Percentiles rank a stretch among this genome's conserved stretches.
These are phyloP conservation scores for Aspergillus nomiae DNA, from an alignment of 2,329 filamentous ascomycete species.

Conservation along the genomic window DNA sequence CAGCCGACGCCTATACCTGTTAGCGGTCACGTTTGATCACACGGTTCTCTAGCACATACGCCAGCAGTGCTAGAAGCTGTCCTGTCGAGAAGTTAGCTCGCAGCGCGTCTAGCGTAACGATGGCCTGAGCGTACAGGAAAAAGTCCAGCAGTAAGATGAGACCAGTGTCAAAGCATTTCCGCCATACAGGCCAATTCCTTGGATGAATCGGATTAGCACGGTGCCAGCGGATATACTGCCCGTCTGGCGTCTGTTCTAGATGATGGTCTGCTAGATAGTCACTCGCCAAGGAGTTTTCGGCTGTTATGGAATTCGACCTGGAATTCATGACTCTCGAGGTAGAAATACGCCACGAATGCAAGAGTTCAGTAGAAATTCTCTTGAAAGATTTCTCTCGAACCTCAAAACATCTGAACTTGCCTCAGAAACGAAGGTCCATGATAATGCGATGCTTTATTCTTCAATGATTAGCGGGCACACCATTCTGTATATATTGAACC, in stretches of 20 bases:
- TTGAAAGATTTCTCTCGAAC: too few relatives aligned
- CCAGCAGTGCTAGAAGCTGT: background rate
- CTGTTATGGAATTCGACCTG: background rate
- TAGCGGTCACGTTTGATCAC: background rate
- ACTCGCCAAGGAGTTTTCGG: background rate
- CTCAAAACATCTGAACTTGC: too few relatives aligned
- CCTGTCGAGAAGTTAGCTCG: background rate
- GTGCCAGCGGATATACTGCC: background rate
- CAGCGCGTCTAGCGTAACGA: background rate
- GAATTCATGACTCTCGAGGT: background rate
- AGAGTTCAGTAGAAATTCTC: too few relatives aligned
- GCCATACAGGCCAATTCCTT: background rate
- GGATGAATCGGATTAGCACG: background rate
- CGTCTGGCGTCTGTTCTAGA: background rate
- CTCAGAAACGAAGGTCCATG: too few relatives aligned
- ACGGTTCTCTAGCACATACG: background rate
- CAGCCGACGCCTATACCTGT: background rate
- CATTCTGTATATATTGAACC: too few relatives aligned
- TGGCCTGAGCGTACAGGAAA: background rate
- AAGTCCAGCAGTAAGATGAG: background rate
- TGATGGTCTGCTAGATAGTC: background rate
- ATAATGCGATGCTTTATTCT: too few relatives aligned
- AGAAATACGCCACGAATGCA: background rate
- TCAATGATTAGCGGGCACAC: too few relatives aligned
- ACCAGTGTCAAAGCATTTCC: background rate